Evolutionary conservation across 352 stramenopile species (phyloP).

Genomic region (Phytophthora cryptogea): DNA sequence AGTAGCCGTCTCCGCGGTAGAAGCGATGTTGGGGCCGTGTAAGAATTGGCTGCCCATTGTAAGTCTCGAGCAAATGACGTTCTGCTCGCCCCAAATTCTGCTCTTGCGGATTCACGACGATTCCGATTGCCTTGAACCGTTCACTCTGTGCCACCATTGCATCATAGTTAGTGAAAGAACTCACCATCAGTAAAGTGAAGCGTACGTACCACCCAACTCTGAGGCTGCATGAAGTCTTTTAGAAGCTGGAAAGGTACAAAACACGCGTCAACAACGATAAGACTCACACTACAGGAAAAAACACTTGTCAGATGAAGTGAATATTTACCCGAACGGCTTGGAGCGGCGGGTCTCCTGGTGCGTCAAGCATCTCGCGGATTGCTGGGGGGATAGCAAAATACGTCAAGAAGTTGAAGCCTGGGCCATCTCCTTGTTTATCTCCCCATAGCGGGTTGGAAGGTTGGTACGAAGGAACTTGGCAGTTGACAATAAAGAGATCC

Average conservation of each 20-base stretch:
- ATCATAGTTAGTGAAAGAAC: not conserved
- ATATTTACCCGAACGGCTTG: conserved; percentile 54
- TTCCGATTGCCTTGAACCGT: conserved; percentile 82
- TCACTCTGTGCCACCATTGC: conserved; percentile 48
- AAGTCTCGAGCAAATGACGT: conserved; percentile 77
- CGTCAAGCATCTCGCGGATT: conserved; percentile 61
- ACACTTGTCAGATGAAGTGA: not conserved
- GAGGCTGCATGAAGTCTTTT: conserved; percentile 44
- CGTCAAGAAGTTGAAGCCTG: conserved; percentile 82
- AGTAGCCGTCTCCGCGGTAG: conserved; percentile 72
- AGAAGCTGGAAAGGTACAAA: conserved; percentile 24
- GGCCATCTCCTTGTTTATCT: conserved; percentile 72
- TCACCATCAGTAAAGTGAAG: not conserved
- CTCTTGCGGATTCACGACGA: conserved; percentile 79
- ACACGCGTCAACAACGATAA: not conserved
- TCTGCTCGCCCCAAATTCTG: conserved; percentile 74
- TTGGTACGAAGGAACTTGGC: conserved; percentile 83
- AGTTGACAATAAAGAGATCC: conserved; percentile 85
- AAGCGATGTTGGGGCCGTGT: conserved; percentile 82
- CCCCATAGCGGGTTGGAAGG: conserved; percentile 85
- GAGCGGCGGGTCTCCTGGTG: conserved; percentile 35
- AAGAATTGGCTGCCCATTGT: conserved; percentile 84
- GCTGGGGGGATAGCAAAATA: conserved; percentile 71
- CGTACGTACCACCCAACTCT: conserved; percentile 38
- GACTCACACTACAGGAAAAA: not conserved